A percentile compares a stretch with the other conserved stretches of the same genome.
Conservation (phyloP, 768 basidiomycete genomes). For the Pseudohyphozyma bogoriensis region DNA sequence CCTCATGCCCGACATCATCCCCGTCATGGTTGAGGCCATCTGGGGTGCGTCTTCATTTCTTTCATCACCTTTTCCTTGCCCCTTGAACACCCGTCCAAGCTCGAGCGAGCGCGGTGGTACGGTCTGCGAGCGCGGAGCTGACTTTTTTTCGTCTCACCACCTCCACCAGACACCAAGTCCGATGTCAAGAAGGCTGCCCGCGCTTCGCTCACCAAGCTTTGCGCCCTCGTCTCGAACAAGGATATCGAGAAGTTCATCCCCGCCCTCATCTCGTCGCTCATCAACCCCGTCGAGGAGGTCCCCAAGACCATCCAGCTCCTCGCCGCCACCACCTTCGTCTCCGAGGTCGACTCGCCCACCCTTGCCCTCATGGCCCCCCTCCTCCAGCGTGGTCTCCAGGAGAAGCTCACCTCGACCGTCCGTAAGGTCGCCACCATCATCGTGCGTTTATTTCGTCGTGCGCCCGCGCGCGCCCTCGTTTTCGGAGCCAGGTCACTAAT, state of each 20-base stretch:
- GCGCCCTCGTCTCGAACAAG: conserved; percentile 84
- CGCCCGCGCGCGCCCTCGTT: too few relatives aligned
- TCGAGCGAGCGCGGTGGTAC: too few relatives aligned
- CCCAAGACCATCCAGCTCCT: conserved; percentile 89
- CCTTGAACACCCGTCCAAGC: background rate
- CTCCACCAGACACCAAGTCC: conserved; percentile 69
- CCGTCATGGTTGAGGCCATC: conserved; percentile 96
- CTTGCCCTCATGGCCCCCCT: conserved; percentile 92
- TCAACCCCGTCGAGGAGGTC: conserved; percentile 97
- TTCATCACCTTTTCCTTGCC: background rate
- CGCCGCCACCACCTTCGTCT: conserved; percentile 90
- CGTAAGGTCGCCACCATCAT: conserved; percentile 89
- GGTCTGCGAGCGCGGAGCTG: background rate
- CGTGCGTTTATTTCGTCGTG: conserved; percentile 82
- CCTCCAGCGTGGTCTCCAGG: conserved; percentile 79
- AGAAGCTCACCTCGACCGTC: conserved; percentile 93
- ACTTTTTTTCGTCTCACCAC: background rate
- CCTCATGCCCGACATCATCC: conserved; percentile 59
- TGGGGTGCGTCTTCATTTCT: conserved; percentile 53
- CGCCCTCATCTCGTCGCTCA: conserved; percentile 79
- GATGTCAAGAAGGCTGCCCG: conserved; percentile 82
- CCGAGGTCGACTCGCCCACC: conserved; percentile 90
- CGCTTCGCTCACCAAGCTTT: conserved; percentile 48
- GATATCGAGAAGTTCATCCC: conserved; percentile 84
- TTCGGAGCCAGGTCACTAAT: too few relatives aligned